Conservation (phyloP, 139 green algal genomes). For the Haematococcus lacustris region DNA sequence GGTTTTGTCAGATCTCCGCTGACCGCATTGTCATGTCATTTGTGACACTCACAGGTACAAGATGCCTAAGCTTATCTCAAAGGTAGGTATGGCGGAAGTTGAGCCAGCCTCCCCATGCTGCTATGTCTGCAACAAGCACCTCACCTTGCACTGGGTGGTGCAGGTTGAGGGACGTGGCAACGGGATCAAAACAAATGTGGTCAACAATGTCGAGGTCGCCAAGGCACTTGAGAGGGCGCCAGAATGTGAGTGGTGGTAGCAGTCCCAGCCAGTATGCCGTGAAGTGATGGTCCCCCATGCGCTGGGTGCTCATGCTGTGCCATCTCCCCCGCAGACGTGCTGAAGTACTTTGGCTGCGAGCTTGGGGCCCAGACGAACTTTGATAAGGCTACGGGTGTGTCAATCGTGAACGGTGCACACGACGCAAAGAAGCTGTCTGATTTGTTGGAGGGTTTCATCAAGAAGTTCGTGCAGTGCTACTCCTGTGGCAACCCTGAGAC, state of each 20-base stretch:
- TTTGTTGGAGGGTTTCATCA: conserved; percentile 96
- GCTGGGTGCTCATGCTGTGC: neutral
- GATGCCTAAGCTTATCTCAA: conserved; percentile 90
- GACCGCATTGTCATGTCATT: neutral
- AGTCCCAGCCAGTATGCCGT: neutral
- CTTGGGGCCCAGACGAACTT: conserved; percentile 95
- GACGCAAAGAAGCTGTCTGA: conserved; percentile 62
- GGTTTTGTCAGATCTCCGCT: neutral
- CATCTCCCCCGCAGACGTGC: conserved; percentile 58
- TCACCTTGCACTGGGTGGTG: no score
- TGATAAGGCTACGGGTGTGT: conserved; percentile 81
- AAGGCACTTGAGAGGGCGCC: conserved; percentile 91
- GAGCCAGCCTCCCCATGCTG: neutral
- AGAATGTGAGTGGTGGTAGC: conserved; percentile 60
- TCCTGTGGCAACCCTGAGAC: conserved; percentile 97
- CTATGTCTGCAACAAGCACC: neutral
- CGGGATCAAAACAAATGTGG: conserved; percentile 98
- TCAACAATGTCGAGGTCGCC: conserved; percentile 98
- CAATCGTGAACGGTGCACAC: conserved; percentile 90
- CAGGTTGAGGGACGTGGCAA: conserved; percentile 97
- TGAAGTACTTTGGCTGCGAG: conserved; percentile 96
- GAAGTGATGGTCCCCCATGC: no score
- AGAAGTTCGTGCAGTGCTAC: conserved; percentile 98
- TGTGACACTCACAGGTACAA: conserved; percentile 75
- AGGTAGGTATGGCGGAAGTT: conserved; percentile 39